Percentiles rank a stretch among this genome's conserved stretches.
Conservation (phyloP, 805 yeast species). For the Cyberlindnera euphorbiae region DNA sequence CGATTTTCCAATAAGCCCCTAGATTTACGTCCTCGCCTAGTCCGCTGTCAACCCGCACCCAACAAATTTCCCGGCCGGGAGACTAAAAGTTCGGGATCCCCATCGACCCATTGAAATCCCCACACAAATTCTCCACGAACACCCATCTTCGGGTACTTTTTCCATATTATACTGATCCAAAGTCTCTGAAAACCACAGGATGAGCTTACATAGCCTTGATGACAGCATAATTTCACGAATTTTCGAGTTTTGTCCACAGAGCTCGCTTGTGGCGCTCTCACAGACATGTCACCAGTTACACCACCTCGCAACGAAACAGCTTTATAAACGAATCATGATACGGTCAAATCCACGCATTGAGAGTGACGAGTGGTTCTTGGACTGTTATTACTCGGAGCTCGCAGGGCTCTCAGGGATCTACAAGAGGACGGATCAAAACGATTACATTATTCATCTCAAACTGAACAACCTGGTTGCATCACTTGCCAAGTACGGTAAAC, state of each 20-base stretch:
- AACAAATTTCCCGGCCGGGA: no score
- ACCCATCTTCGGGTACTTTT: no score
- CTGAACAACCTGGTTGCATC: constrained; percentile 38
- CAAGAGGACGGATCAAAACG: constrained; percentile 33
- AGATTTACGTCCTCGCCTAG: background rate
- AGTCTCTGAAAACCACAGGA: no score
- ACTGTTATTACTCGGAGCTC: constrained; percentile 33
- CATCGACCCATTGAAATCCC: no score
- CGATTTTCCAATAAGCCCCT: background rate
- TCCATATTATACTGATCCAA: no score
- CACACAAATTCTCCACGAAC: no score
- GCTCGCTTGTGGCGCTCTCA: constrained; percentile 2
- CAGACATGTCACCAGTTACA: constrained; percentile 22
- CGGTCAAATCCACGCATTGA: constrained; percentile 31
- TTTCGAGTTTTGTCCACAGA: constrained; percentile 3
- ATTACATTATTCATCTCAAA: constrained; percentile 32
- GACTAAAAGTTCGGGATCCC: no score
- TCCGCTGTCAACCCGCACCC: no score
- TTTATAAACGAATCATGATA: constrained; percentile 36
- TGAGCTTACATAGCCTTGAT: no score
- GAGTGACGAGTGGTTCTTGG: constrained; percentile 28
- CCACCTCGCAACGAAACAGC: constrained; percentile 25
- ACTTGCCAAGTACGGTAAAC: constrained; percentile 28
- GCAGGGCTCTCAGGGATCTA: constrained; percentile 32
- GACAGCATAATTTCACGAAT: background rate